Base-by-base conservation (phyloP, 2,329 filamentous ascomycete species). In the Penicillium sp. region DNA sequence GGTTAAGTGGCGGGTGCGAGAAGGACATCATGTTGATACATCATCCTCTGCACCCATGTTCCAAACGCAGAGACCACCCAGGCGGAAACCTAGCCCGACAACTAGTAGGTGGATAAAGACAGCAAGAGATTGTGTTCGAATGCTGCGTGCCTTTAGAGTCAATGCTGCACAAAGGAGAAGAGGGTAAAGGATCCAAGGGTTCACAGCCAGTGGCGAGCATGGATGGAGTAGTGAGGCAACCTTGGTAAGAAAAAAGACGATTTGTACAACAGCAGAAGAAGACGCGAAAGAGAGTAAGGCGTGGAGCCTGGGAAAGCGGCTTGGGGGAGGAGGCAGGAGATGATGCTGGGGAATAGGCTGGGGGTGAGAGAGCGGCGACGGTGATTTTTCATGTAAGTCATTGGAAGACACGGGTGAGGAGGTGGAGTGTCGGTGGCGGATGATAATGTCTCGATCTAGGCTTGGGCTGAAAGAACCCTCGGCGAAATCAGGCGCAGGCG, bases 151-250 rank as follows among this genome's bases (percentile, higher is more conserved):
- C 10, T 75, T 58, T 14, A 83, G 71, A 59, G 92, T 90, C 11
- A 91, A 63, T 1, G 83, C 84, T 8, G 90, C 91, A 7, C 93
- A 71, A 3, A 82, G 73, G 4, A 95, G 75, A 2, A 96, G 76
- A 3, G 88, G 85, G 61, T 88, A 86, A 4, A 85, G 79, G 4
- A 92, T 74, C 70, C 83, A 83, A 6, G 84, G 77, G 43, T 82
- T 86, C n/a, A 84, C 80, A 42, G 86, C 85, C 54, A 86, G 86
- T 0, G 91, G 91, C 69, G 85, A 85, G 70, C 92, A 96, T 1
- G 87, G 83, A 44, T 82, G 79, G 2, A 83, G 80, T 9, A 94
- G 73, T 0, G 85, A 84, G 11, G 81, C 74, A 8, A 92, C 74
- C 71, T 96, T 96, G 47, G 82, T 61, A 5, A 88, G 69, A 63